These are phyloP conservation scores for Calonectria honghensis DNA, from an alignment of 2,329 filamentous ascomycete species.

Conservation along the genomic window DNA sequence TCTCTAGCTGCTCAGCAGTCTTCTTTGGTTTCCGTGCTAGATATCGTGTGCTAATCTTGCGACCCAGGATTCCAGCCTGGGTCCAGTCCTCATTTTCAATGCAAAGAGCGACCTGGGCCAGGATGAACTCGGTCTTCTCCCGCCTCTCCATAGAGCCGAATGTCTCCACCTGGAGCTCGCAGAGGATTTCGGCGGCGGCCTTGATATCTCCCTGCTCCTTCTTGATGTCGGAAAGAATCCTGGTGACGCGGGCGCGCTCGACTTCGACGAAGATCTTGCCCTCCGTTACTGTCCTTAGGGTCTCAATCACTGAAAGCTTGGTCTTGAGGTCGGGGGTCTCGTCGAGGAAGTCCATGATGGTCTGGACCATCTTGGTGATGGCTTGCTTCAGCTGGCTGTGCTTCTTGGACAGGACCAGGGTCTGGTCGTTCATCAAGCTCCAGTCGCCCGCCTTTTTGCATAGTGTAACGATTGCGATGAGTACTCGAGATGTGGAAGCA, in stretches of 20 bases:
- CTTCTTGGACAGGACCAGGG: slow-evolving; percentile 97
- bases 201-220: slow-evolving; percentile 95
- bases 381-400: slow-evolving; percentile 99
- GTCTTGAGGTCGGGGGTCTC: slow-evolving; percentile 88
- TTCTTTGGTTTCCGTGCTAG: slow-evolving; percentile 94
- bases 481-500: slow-evolving; percentile 91
- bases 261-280: slow-evolving; percentile 99
- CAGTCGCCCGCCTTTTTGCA: slow-evolving; percentile 96
- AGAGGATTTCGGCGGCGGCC: slow-evolving; percentile 92
- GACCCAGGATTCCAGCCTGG: slow-evolving; percentile 92
- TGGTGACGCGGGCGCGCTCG: slow-evolving; percentile 95
- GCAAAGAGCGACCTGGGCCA: slow-evolving; percentile 94
- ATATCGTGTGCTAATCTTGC: slow-evolving; percentile 98
- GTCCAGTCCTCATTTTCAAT: slow-evolving; percentile 98
- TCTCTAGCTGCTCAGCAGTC: slow-evolving; percentile 90
- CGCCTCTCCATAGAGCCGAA: slow-evolving; percentile 98
- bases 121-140: slow-evolving; percentile 99
- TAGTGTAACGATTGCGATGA: slow-evolving; percentile 93
- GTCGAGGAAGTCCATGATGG: slow-evolving; percentile 93
- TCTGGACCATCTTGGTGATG: slow-evolving; percentile 99
- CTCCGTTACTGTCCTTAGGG: slow-evolving; percentile 95
- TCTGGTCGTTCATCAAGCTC: slow-evolving; percentile 96
- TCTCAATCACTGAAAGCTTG: slow-evolving; percentile 96
- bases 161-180: slow-evolving; percentile 98
- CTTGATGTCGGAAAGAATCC: slow-evolving; percentile 97